Evolutionary conservation across 148 eudicot genomes (phyloP).

Genomic region (Nepenthes mirabilis): DNA sequence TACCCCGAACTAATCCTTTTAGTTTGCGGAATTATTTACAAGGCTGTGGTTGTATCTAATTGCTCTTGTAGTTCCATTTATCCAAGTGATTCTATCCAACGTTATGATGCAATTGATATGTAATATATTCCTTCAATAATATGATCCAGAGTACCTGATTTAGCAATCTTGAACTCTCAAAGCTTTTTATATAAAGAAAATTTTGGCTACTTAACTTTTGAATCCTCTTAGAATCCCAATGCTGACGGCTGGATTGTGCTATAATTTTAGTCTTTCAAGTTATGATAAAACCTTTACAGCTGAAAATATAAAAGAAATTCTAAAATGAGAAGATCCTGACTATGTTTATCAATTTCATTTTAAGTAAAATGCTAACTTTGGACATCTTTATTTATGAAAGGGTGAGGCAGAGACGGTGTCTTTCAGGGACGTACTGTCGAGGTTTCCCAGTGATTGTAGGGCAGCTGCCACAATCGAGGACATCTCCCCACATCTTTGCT

Average conservation of each 20-base stretch:
- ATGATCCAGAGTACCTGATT: background rate
- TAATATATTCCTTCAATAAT: too few relatives aligned
- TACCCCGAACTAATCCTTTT: too few relatives aligned
- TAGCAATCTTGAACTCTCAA: background rate
- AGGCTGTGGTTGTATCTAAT: too few relatives aligned
- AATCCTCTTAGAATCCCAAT: background rate
- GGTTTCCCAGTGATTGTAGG: conserved; percentile 30
- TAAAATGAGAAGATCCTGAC: too few relatives aligned
- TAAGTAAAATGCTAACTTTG: background rate
- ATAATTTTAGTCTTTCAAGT: too few relatives aligned
- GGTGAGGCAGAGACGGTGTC: conserved; percentile 26
- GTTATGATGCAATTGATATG: too few relatives aligned
- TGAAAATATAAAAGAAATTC: too few relatives aligned
- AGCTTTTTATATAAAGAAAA: background rate
- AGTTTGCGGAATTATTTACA: too few relatives aligned
- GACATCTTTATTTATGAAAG: conserved; percentile 1
- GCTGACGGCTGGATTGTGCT: too few relatives aligned
- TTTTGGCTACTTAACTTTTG: background rate
- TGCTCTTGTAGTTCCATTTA: too few relatives aligned
- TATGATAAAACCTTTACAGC: too few relatives aligned
- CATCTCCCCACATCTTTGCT: conserved; percentile 36
- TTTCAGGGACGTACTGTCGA: conserved; percentile 34
- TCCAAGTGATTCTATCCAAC: too few relatives aligned
- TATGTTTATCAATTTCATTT: background rate
- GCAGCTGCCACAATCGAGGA: conserved; percentile 25